Conservation (phyloP, 805 yeast species). For the Jamesozyma piceae region DNA sequence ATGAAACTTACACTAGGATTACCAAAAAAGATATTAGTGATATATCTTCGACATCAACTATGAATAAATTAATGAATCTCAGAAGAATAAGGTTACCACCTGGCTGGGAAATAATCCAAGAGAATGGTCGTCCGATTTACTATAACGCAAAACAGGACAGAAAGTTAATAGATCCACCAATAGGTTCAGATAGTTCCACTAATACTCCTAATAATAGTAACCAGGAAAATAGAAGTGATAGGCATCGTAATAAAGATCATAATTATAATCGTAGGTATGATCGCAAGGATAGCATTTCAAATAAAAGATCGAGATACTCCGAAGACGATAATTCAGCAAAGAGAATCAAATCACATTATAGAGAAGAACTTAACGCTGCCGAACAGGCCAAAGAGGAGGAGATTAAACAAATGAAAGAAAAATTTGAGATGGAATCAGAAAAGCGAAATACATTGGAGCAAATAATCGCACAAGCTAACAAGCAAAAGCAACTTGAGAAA, state of each 20-base stretch:
- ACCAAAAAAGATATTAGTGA: constrained; percentile 43
- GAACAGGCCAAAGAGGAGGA: constrained; percentile 20
- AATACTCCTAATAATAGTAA: not conserved
- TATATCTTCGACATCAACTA: constrained; percentile 8
- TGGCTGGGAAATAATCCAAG: constrained; percentile 30
- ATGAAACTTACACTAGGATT: constrained; percentile 78
- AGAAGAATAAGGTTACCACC: constrained; percentile 28
- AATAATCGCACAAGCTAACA: constrained; percentile 17
- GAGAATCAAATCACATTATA: constrained; percentile 22
- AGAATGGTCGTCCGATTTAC: constrained; percentile 29
- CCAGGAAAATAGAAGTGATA: no score
- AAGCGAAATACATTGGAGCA: constrained; percentile 14
- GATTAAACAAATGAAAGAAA: constrained; percentile 13
- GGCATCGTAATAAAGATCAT: no score
- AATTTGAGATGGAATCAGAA: constrained; percentile 20
- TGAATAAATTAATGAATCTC: constrained; percentile 20
- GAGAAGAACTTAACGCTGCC: constrained; percentile 18
- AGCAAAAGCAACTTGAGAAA: constrained; percentile 21
- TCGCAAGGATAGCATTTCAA: not conserved
- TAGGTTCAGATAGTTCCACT: constrained; percentile 6
- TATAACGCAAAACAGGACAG: constrained; percentile 26
- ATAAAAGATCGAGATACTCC: constrained; percentile 5
- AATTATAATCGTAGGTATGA: not conserved
- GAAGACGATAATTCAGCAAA: constrained; percentile 26
- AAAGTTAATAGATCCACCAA: constrained; percentile 27